phyloP scores from a whole-genome alignment of 140 eudicot genomes.

The Senecio squalidus region DNA sequence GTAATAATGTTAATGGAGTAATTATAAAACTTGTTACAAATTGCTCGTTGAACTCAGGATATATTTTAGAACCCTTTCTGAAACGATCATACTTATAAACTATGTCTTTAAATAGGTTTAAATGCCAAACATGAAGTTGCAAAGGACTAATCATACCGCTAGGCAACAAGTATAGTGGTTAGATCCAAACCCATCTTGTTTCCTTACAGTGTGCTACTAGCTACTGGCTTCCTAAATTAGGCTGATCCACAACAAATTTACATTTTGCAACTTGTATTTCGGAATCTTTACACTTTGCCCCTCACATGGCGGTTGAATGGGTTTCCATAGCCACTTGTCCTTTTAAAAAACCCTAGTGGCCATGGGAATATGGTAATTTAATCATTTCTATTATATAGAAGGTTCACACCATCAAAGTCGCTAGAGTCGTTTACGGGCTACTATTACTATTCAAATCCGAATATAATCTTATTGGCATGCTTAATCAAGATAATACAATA shows the following conservation, averaged over 20 bases:
- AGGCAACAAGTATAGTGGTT: background rate
- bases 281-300: background rate
- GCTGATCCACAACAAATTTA: slow-evolving; percentile 1
- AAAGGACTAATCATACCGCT: no score
- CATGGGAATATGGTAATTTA: background rate
- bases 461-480: slow-evolving; percentile 5
- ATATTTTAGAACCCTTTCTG: no score
- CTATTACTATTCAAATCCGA: background rate
- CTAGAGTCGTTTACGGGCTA: background rate
- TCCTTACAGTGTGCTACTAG: background rate
- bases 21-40: no score
- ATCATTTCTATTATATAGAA: background rate
- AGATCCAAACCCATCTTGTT: background rate
- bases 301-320: slow-evolving; percentile 8
- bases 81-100: no score
- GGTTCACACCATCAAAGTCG: background rate
- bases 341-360: slow-evolving; percentile 18
- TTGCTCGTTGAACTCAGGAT: no score
- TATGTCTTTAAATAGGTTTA: no score
- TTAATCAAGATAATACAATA: slow-evolving; percentile 10
- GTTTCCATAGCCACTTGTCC: background rate
- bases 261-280: background rate
- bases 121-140: no score
- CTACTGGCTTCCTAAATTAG: background rate
- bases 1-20: no score